These are phyloP conservation scores for Periconia sp. DNA, from an alignment of 2,329 filamentous ascomycete genomes.

Conservation along the genomic window DNA sequence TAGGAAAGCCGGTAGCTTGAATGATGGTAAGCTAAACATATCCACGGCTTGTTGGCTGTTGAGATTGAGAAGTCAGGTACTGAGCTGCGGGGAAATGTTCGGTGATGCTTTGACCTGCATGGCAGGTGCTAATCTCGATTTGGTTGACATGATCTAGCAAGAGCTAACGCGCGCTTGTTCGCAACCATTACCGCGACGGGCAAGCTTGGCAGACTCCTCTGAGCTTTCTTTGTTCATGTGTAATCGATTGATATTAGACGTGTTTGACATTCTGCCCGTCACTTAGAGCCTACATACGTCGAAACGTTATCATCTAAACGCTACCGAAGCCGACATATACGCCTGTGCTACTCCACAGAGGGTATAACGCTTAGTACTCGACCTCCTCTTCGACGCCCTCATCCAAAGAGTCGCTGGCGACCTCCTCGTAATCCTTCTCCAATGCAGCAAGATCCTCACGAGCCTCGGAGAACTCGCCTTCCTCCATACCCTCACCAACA, in stretches of 20 bases:
- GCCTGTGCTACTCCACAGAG: constrained; percentile 19
- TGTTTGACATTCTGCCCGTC: neutral
- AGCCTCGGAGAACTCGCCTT: constrained; percentile 87
- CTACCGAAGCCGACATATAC: constrained; percentile 20
- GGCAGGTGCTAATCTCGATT: constrained; percentile 8
- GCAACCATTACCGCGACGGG: no score
- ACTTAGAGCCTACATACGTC: constrained; percentile 4
- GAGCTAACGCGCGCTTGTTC: no score
- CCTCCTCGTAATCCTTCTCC: constrained; percentile 88
- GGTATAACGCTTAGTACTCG: constrained; percentile 49
- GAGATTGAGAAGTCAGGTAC: neutral
- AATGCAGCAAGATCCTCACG: constrained; percentile 84
- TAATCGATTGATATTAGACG: neutral
- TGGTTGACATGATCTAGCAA: constrained; percentile 5
- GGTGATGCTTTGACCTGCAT: constrained; percentile 7
- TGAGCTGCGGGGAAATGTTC: constrained; percentile 12
- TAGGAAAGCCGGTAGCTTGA: constrained; percentile 21
- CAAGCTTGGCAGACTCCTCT: no score
- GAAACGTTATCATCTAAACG: constrained; percentile 2
- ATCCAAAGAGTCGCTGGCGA: constrained; percentile 70
- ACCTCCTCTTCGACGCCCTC: constrained; percentile 64
- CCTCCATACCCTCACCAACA: constrained; percentile 90
- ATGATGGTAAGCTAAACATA: constrained; percentile 26
- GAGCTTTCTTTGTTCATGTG: no score
- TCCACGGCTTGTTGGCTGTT: neutral